Conservation (phyloP, 495 filamentous ascomycete genomes). For the Xylona heveae region DNA sequence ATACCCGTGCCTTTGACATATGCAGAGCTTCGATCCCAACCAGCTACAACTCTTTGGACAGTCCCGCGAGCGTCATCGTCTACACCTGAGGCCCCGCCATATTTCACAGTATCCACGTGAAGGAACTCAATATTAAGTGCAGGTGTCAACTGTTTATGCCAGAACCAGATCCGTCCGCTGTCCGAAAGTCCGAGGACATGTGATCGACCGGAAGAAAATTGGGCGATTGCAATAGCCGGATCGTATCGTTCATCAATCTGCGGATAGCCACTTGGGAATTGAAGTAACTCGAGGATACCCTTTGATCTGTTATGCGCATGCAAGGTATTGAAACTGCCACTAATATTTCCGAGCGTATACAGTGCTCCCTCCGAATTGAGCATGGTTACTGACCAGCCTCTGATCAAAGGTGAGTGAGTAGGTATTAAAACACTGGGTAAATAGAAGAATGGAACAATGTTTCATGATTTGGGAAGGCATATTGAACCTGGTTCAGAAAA, state of each 20-base stretch:
- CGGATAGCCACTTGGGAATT: neutral
- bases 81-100: neutral
- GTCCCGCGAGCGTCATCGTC: neutral
- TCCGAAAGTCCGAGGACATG: slow-evolving; percentile 3
- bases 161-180: slow-evolving; percentile 2
- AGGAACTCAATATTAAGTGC: neutral
- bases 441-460: too few relatives aligned
- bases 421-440: too few relatives aligned
- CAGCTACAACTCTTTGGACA: neutral
- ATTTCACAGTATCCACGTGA: neutral
- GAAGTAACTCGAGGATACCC: neutral
- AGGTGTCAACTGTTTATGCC: neutral
- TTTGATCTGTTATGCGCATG: neutral
- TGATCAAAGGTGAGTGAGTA: neutral
- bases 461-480: too few relatives aligned
- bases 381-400: neutral
- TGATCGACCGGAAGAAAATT: slow-evolving; percentile 3
- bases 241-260: neutral
- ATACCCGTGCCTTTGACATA: slow-evolving; percentile 3
- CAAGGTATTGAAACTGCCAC: too few relatives aligned
- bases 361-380: slow-evolving; percentile 1
- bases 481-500: too few relatives aligned
- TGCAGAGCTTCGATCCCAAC: neutral
- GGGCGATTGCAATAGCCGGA: neutral
- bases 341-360: slow-evolving; percentile 1